Conservation (phyloP, 169 alveolate species). For the Eimeria zaria region DNA sequence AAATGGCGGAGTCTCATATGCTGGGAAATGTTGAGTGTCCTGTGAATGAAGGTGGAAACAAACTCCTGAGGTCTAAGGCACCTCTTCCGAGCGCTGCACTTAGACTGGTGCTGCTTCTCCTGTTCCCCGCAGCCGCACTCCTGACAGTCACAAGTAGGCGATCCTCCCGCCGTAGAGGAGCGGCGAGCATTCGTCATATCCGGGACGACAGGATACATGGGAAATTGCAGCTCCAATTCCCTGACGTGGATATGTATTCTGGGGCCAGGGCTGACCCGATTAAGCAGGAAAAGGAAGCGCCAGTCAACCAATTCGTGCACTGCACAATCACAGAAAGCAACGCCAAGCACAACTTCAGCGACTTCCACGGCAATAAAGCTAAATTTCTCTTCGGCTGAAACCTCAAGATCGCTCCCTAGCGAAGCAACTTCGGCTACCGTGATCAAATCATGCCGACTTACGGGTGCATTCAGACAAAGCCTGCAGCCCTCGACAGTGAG, state of each 20-base stretch:
- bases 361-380: neutral
- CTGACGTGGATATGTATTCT: slow-evolving; percentile 63
- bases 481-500: slow-evolving; percentile 65
- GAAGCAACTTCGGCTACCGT: neutral
- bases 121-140: slow-evolving; percentile 35
- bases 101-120: slow-evolving; percentile 46
- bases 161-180: slow-evolving; percentile 23
- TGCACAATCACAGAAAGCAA: neutral
- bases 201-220: slow-evolving; percentile 55
- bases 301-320: slow-evolving; percentile 76
- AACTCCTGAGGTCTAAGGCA: slow-evolving; percentile 56
- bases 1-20: slow-evolving; percentile 74
- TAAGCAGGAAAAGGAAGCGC: slow-evolving; percentile 63
- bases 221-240: slow-evolving; percentile 75
- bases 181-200: slow-evolving; percentile 17
- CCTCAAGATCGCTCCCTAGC: neutral
- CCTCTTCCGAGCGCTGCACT: neutral
- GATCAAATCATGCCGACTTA: neutral
- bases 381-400: neutral
- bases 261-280: slow-evolving; percentile 69
- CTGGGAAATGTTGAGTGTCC: slow-evolving; percentile 62
- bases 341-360: slow-evolving; percentile 5
- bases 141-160: slow-evolving; percentile 48
- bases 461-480: slow-evolving; percentile 52
- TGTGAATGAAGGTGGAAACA: slow-evolving; percentile 49